A percentile compares a stretch with the other conserved stretches of the same genome.
phyloP scores from a whole-genome alignment of 352 stramenopile species.

The Phytophthora brassicae region DNA sequence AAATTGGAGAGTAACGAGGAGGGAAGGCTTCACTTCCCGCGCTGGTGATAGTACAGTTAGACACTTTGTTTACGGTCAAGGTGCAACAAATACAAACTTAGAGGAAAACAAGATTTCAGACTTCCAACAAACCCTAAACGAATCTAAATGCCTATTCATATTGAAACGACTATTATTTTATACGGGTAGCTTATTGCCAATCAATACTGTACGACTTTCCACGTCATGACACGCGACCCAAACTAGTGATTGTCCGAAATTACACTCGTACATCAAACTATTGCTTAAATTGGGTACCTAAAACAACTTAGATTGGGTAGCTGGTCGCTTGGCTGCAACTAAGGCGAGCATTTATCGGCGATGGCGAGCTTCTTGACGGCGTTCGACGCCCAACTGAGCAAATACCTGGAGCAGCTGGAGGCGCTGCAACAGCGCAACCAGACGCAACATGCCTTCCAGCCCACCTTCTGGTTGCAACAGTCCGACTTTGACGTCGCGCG shows the following conservation, averaged over 20 bases:
- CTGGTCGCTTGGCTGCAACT: neutral
- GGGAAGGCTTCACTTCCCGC: neutral
- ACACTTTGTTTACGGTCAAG: too few species aligned
- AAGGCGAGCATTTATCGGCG: slow-evolving; percentile 8
- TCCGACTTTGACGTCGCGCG: slow-evolving; percentile 76
- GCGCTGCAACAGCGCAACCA: slow-evolving; percentile 59
- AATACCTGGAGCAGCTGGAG: slow-evolving; percentile 63
- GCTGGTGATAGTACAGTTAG: too few species aligned
- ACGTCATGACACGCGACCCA: slow-evolving; percentile 1
- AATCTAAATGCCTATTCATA: too few species aligned
- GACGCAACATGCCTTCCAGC: slow-evolving; percentile 58
- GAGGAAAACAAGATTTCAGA: too few species aligned
- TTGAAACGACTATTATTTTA: too few species aligned
- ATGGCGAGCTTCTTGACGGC: slow-evolving; percentile 62
- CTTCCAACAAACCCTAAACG: too few species aligned
- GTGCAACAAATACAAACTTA: too few species aligned
- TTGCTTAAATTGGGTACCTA: slow-evolving; percentile 7
- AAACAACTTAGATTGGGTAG: neutral
- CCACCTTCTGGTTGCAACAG: slow-evolving; percentile 79
- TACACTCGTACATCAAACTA: slow-evolving; percentile 15
- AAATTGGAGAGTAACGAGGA: neutral
- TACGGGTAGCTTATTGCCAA: too few species aligned
- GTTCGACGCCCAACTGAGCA: slow-evolving; percentile 55
- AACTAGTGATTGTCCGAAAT: neutral
- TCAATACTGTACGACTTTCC: neutral